Percentiles rank a stretch among this genome's conserved stretches.
phyloP scores from a whole-genome alignment of 1,284 basidiomycete genomes.

The Ustilago loliicola region DNA sequence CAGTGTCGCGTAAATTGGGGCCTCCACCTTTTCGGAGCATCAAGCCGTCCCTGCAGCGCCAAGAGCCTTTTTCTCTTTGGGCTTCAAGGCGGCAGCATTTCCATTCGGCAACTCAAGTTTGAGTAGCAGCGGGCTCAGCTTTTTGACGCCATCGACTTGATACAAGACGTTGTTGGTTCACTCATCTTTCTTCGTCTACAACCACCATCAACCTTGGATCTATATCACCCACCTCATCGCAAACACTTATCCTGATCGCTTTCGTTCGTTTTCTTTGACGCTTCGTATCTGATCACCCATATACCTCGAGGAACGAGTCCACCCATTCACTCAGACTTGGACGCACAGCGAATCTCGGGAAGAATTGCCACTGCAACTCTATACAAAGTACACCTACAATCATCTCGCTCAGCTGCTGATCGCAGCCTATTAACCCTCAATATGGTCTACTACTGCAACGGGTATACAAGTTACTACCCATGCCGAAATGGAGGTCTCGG shows the following conservation, averaged over 20 bases:
- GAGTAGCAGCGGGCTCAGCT: background rate
- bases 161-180: background rate
- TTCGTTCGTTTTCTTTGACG: too few relatives aligned
- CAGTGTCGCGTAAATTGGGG: background rate
- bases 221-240: too few relatives aligned
- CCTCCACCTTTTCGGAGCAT: conserved; percentile 24
- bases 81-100: conserved; percentile 2
- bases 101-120: too few relatives aligned
- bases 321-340: too few relatives aligned
- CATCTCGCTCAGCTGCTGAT: background rate
- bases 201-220: background rate
- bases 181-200: background rate
- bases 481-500: conserved; percentile 24
- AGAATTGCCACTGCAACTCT: background rate
- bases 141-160: conserved; percentile 1
- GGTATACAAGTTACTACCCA: conserved; percentile 15
- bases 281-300: too few relatives aligned
- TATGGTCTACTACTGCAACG: conserved; percentile 39
- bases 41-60: conserved; percentile 35
- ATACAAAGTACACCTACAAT: background rate
- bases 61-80: conserved; percentile 5
- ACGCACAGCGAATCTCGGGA: background rate
- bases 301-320: too few relatives aligned
- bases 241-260: too few relatives aligned
- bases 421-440: background rate